Evolutionary conservation across 192 early-diverging fungal genomes (phyloP), one percentile per base, ranked within the genome.

Genomic region (Helicostylum pulchrum): DNA sequence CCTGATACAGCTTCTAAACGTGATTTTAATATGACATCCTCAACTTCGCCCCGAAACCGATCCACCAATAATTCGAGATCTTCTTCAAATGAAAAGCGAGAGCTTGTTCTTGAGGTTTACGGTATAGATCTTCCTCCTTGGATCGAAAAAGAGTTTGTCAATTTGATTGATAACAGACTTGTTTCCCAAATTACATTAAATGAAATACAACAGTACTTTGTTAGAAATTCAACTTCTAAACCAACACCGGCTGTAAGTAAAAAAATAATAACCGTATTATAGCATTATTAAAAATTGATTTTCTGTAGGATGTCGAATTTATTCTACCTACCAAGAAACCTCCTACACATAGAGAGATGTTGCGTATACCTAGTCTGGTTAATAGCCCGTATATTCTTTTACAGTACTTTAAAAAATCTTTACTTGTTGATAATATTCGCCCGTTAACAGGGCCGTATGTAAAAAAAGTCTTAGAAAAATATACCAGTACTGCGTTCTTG

Each of bases 281-380:
- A 54, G 55, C 17, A 50, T 30, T 56, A 26, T 26, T 26, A 26
- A 5, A 42, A 12, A 2, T 3, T 42, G 11, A 12, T 34, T 47
- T 3, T 56, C 20, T 21, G 34, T 75, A 84, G 83, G 92, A 94
- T 73, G 80, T 90, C 6, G 87, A 90, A 7, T 92, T 92, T 62
- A 83, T 91, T 58, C 68, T 92, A 1, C 89, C 89, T 0, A 63
- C 80, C 17, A 67, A 82, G 21, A 72, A 78, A 62, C 20, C 58
- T 9, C 72, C 80, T 9, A 70, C 74, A n/a, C 45, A 62, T 21
- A 46, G 71, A 3, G 63, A 80, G 62, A 68, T 62, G 11, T 62
- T 88, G 39, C 53, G 72, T 17, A 67, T 91, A 21, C 85, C 88
- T 3, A 43, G 54, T 7, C 66, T 77, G 26, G 76, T 92, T 20